A percentile compares a stretch with the other conserved stretches of the same genome.
These are phyloP conservation scores for Polyplosphaeria fusca DNA, from an alignment of 495 filamentous ascomycete genomes.

Conservation along the genomic window DNA sequence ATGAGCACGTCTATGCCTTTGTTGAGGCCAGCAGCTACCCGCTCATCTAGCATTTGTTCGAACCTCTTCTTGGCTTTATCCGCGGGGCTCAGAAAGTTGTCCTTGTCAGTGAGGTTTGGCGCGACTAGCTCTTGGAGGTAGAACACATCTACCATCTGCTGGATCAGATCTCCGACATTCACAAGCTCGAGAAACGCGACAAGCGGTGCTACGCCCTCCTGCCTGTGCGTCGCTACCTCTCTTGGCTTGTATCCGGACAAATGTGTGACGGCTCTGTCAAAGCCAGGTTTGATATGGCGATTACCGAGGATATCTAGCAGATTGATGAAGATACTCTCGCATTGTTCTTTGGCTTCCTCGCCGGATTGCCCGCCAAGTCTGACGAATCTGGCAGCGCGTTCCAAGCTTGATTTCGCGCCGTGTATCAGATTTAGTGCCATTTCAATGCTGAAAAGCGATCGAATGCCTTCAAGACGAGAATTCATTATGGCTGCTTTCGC, in stretches of 20 bases:
- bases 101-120: slow-evolving; percentile 77
- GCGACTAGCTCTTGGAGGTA: slow-evolving; percentile 91
- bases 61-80: slow-evolving; percentile 96
- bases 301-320: slow-evolving; percentile 79
- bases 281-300: slow-evolving; percentile 85
- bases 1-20: slow-evolving; percentile 98
- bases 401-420: slow-evolving; percentile 82
- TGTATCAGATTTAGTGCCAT: slow-evolving; percentile 87
- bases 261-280: slow-evolving; percentile 88
- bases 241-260: slow-evolving; percentile 88
- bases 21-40: slow-evolving; percentile 91
- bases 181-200: slow-evolving; percentile 97
- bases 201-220: slow-evolving; percentile 76
- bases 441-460: slow-evolving; percentile 92
- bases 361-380: slow-evolving; percentile 73
- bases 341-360: slow-evolving; percentile 83
- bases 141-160: slow-evolving; percentile 99
- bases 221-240: slow-evolving; percentile 69
- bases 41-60: slow-evolving; percentile 97
- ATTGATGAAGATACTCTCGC: slow-evolving; percentile 80
- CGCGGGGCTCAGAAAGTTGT: slow-evolving; percentile 90
- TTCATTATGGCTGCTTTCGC: slow-evolving; percentile 98
- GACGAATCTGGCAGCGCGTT: slow-evolving; percentile 79
- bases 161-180: slow-evolving; percentile 96
- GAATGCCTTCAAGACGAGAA: slow-evolving; percentile 85